These are phyloP conservation scores for Perkinsus chesapeaki DNA, from an alignment of 169 alveolate species.

Conservation along the genomic window DNA sequence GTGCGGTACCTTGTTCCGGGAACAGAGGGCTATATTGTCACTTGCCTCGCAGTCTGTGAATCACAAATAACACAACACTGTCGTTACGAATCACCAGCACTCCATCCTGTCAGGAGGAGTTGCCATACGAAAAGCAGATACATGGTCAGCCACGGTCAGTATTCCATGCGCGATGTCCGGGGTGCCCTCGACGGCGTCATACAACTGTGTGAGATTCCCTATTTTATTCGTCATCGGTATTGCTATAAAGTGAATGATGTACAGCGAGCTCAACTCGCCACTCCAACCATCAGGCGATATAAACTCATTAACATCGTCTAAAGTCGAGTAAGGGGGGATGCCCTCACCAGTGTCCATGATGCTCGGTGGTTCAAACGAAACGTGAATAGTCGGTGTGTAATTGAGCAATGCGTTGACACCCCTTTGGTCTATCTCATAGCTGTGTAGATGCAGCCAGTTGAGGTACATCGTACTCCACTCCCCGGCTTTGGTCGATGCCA, in stretches of 20 bases:
- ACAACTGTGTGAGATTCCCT: background rate
- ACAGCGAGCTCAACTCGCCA: background rate
- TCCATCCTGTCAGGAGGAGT: background rate
- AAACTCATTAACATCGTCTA: background rate
- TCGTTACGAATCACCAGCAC: background rate
- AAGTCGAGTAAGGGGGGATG: background rate
- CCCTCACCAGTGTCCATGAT: background rate
- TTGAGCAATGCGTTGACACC: background rate
- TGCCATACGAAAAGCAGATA: background rate
- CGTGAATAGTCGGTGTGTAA: background rate
- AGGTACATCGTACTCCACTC: background rate
- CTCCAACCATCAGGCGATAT: background rate
- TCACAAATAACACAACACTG: too few species aligned
- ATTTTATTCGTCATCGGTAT: background rate
- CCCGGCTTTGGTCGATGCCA: background rate
- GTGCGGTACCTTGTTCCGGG: too few species aligned
- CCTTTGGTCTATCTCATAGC: background rate
- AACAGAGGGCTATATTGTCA: too few species aligned
- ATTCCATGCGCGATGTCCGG: background rate
- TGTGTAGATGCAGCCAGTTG: background rate
- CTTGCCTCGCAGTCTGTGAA: too few species aligned
- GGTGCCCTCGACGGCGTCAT: background rate
- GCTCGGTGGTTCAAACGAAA: background rate
- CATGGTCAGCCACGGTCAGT: background rate
- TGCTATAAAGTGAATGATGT: background rate